Percentiles rank a stretch among this genome's conserved stretches.
Conservation (phyloP, 2,329 filamentous ascomycete genomes). For the Cladosporium cucumerinum region DNA sequence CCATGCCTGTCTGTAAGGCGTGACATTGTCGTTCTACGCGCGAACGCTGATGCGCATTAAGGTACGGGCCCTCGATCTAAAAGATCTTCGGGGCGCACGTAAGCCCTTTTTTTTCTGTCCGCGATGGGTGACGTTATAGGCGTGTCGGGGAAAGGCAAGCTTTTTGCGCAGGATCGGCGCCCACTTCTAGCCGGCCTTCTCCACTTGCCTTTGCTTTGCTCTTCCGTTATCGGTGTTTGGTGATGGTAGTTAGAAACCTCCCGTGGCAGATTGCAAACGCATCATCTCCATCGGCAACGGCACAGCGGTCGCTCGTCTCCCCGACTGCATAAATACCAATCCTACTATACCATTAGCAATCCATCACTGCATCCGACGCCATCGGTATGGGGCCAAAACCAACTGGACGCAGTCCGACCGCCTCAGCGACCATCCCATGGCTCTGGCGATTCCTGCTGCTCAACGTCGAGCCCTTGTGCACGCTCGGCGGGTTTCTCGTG, state of each 20-base stretch:
- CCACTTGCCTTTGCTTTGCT: constrained; percentile 6
- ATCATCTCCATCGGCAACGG: not conserved
- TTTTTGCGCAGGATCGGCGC: constrained; percentile 3
- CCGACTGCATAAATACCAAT: not conserved
- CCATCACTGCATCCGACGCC: not conserved
- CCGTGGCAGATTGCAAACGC: not conserved
- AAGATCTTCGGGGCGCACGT: not conserved
- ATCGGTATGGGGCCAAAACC: not conserved
- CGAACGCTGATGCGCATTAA: not conserved
- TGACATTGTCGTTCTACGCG: not conserved
- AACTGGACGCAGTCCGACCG: constrained; percentile 17
- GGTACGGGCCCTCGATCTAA: not conserved
- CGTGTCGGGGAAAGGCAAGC: not conserved
- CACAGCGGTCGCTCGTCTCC: not conserved
- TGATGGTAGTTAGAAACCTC: not conserved
- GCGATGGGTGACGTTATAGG: not conserved
- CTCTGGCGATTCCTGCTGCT: constrained; percentile 29
- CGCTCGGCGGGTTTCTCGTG: constrained; percentile 26
- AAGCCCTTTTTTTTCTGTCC: constrained; percentile 1
- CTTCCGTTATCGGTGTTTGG: not conserved
- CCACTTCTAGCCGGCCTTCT: constrained; percentile 10
- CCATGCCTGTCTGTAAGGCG: not conserved
- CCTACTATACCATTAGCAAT: not conserved
- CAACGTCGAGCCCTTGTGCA: constrained; percentile 28
- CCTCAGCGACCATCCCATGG: constrained; percentile 25